Evolutionary conservation across 2,329 filamentous ascomycete genomes (phyloP).

Genomic region (Diaporthe caulivora): DNA sequence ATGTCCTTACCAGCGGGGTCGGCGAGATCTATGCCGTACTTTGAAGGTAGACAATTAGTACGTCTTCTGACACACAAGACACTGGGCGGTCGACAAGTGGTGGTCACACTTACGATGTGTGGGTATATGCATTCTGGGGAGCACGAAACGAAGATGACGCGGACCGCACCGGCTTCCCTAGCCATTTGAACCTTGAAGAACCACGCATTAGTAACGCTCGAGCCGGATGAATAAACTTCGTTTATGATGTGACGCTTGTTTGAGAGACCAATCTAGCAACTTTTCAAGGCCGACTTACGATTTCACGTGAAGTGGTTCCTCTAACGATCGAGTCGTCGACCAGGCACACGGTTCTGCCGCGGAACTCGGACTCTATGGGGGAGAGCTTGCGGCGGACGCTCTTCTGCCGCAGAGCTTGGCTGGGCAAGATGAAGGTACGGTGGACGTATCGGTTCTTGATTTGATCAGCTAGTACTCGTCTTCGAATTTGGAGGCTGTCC

Average conservation of each 20-base stretch:
- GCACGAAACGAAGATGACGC: constrained; percentile 12
- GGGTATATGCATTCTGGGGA: constrained; percentile 15
- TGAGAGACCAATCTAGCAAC: neutral
- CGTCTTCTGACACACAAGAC: neutral
- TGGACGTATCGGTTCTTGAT: constrained; percentile 85
- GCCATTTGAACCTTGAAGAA: constrained; percentile 3
- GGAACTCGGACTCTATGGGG: constrained; percentile 87
- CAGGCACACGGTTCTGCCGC: constrained; percentile 81
- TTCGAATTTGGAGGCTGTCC: neutral
- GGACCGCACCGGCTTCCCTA: neutral
- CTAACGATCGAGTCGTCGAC: constrained; percentile 93
- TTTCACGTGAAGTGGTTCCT: constrained; percentile 84
- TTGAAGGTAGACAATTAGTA: neutral
- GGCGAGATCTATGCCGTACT: constrained; percentile 20
- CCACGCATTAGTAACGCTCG: neutral
- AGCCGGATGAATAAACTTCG: neutral
- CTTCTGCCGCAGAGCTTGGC: constrained; percentile 83
- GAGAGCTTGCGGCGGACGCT: constrained; percentile 91
- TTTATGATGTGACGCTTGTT: neutral
- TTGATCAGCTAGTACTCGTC: neutral
- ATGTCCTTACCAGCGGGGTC: neutral
- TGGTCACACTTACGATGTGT: neutral
- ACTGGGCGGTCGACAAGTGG: neutral
- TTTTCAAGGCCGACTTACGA: constrained; percentile 80
- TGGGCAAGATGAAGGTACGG: constrained; percentile 76